Evolutionary conservation across 208 protist species (phyloP).

Genomic region (Tritrichomonas musculus): DNA sequence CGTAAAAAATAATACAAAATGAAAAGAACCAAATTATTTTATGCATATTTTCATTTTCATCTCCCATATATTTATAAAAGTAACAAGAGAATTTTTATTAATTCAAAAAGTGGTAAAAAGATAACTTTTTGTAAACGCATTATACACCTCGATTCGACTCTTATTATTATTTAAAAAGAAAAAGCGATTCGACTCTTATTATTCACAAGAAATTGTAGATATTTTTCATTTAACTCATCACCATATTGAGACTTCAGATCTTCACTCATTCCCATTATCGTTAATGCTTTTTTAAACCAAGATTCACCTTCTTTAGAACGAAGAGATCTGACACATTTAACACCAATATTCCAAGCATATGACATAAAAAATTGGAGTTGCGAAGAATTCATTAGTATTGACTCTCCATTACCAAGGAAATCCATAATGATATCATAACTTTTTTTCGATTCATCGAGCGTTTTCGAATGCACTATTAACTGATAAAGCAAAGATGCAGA

Average conservation of each 20-base stretch:
- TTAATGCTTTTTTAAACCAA: background rate
- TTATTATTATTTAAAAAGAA: too few species aligned
- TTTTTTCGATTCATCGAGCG: background rate
- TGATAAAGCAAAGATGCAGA: background rate
- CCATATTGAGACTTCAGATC: background rate
- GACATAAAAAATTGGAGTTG: background rate
- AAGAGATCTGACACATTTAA: background rate
- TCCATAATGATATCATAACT: background rate
- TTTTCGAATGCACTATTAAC: background rate
- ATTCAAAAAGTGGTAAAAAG: too few species aligned
- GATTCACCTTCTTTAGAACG: background rate
- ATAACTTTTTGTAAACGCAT: too few species aligned
- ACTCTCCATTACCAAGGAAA: background rate
- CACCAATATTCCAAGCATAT: background rate
- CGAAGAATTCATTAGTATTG: background rate
- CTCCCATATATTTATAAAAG: too few species aligned
- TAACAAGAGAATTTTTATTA: too few species aligned
- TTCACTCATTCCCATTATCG: background rate
- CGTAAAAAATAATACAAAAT: too few species aligned
- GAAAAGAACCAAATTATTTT: too few species aligned
- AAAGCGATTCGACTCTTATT: too few species aligned
- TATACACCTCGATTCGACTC: too few species aligned
- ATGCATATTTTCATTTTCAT: too few species aligned
- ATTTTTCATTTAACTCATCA: too few species aligned
- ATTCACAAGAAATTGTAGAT: too few species aligned